Percentiles rank a stretch among this genome's conserved stretches.
phyloP scores from a whole-genome alignment of 1,139 yeast genomes.

The Ashbya aceris region DNA sequence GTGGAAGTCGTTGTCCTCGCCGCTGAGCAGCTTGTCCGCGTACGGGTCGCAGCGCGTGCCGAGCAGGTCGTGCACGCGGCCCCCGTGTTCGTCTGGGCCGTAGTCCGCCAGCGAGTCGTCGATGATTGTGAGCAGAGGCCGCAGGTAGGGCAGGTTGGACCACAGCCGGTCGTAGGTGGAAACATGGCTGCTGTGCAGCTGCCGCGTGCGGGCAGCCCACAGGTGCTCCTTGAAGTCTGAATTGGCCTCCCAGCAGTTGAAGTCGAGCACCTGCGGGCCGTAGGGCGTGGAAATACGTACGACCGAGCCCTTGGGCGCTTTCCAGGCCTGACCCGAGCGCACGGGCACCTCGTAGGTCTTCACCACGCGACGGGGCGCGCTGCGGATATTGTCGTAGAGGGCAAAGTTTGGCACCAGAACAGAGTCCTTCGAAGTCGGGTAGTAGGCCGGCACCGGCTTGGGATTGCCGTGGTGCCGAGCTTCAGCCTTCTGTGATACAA shows the following conservation, averaged over 20 bases:
- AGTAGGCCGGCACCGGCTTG: conserved; percentile 46
- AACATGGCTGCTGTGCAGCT: conserved; percentile 58
- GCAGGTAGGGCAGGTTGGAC: conserved; percentile 53
- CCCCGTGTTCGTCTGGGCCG: conserved; percentile 54
- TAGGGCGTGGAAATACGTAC: too few relatives aligned
- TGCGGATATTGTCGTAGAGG: conserved; percentile 32
- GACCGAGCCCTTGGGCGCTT: conserved; percentile 34
- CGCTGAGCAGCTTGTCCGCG: conserved; percentile 53
- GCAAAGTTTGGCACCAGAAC: conserved; percentile 41
- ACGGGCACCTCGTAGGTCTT: conserved; percentile 39
- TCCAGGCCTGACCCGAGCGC: conserved; percentile 51
- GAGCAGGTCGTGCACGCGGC: conserved; percentile 55
- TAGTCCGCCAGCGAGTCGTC: conserved; percentile 47
- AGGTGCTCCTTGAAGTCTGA: conserved; percentile 50
- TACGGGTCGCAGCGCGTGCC: conserved; percentile 67
- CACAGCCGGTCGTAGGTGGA: conserved; percentile 53
- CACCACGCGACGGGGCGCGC: conserved; percentile 30
- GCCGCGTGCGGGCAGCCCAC: conserved; percentile 65
- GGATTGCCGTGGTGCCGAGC: conserved; percentile 38
- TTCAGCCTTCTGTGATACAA: conserved; percentile 33
- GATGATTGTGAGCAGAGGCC: conserved; percentile 57
- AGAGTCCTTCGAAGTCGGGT: conserved; percentile 45
- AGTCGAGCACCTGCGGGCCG: too few relatives aligned
- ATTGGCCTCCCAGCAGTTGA: conserved; percentile 30
- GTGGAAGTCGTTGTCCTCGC: conserved; percentile 56